Percentiles rank a stretch among this genome's conserved stretches.
Evolutionary conservation across 495 filamentous ascomycete genomes (phyloP).

Genomic region (Glutinoglossum americanum): DNA sequence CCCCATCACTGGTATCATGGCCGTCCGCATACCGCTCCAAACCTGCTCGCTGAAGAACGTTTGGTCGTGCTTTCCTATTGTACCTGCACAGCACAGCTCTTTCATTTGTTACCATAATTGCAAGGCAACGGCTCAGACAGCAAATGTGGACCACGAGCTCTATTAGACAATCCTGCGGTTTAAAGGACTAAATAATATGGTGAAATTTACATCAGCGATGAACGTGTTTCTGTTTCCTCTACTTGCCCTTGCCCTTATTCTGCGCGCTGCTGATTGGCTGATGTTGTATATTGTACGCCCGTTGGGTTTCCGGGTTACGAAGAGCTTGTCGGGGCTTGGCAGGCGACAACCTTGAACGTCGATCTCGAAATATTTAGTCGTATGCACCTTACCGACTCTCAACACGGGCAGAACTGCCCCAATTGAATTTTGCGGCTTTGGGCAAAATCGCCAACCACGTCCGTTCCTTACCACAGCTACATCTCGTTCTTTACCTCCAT

Average conservation of each 20-base stretch:
- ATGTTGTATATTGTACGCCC: not conserved
- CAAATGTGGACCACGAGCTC: not conserved
- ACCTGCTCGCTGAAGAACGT: not conserved
- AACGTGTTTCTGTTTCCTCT: not conserved
- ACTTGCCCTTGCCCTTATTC: no score
- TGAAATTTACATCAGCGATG: not conserved
- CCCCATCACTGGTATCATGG: not conserved
- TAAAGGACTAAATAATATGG: not conserved
- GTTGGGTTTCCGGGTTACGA: not conserved
- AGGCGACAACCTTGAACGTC: not conserved
- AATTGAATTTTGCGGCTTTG: not conserved
- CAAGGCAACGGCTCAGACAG: not conserved
- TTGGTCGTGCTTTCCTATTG: not conserved
- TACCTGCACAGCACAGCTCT: not conserved
- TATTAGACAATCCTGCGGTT: not conserved
- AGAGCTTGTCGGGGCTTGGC: not conserved
- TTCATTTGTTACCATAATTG: conserved; percentile 3
- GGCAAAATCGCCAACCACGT: not conserved
- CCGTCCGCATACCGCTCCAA: not conserved
- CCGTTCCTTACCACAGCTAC: not conserved
- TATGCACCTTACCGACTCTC: not conserved
- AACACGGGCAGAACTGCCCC: not conserved
- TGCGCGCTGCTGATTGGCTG: not conserved
- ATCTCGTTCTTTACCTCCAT: not conserved
- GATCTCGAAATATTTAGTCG: not conserved